phyloP scores from a whole-genome alignment of 2,329 filamentous ascomycete genomes.

The Immersiporthe knoxdaviesiana region DNA sequence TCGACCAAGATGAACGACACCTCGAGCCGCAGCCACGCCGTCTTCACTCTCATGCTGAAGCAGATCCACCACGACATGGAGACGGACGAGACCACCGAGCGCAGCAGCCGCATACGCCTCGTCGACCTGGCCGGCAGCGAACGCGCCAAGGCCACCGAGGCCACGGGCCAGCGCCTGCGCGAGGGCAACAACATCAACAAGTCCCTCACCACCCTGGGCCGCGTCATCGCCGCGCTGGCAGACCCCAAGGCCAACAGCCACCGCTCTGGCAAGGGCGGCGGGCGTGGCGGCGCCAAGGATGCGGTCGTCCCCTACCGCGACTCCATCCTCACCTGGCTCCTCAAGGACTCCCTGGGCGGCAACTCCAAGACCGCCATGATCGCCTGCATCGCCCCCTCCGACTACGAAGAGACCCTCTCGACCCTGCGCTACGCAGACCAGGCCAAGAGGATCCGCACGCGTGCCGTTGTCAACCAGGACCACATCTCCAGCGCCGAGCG shows the following conservation, averaged over 20 bases:
- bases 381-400: conserved; percentile 90
- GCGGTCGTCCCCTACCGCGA: conserved; percentile 92
- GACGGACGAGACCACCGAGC: conserved; percentile 96
- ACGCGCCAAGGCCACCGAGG: conserved; percentile 92
- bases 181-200: conserved; percentile 99
- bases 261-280: conserved; percentile 55
- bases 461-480: conserved; percentile 94
- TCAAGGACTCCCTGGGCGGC: conserved; percentile 93
- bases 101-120: conserved; percentile 88
- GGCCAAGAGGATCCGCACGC: conserved; percentile 94
- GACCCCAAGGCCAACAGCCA: conserved; percentile 67
- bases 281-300: conserved; percentile 48
- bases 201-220: conserved; percentile 90
- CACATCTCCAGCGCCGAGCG: conserved; percentile 89
- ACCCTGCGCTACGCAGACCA: conserved; percentile 97
- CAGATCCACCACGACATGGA: conserved; percentile 97
- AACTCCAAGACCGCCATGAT: conserved; percentile 99
- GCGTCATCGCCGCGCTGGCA: conserved; percentile 90
- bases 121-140: conserved; percentile 96
- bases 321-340: conserved; percentile 79
- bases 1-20: conserved; percentile 99
- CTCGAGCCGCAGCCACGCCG: conserved; percentile 91
- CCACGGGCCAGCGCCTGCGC: conserved; percentile 84
- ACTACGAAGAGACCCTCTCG: conserved; percentile 96
- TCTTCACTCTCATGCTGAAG: conserved; percentile 97